Base-by-base conservation (phyloP, 495 filamentous ascomycete genomes). In the Polyplosphaeria fusca region DNA sequence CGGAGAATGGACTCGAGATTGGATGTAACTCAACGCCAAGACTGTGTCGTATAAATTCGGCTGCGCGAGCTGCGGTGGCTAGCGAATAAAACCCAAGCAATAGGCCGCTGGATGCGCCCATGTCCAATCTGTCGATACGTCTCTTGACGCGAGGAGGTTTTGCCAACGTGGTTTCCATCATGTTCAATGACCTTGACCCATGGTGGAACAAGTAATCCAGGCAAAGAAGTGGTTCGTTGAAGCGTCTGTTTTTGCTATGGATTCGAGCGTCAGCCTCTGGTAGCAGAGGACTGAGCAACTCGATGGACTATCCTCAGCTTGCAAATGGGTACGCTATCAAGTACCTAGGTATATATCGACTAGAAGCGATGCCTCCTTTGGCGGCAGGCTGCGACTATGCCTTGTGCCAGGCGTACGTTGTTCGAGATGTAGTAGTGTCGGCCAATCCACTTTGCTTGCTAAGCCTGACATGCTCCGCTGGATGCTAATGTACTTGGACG, bases 281-380 rank as follows among this genome's bases (percentile, higher is more conserved):
- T 45, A 47, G 30, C 44, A 51, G 41, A 40, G n/a, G 18, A 27
- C 44, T 46, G 40, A 23, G 18, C 35, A 44, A 32, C 61, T 61
- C 57, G 46, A 57, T 35, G 52, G 61, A 60, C 62, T 65, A 65
- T 41, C 52, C 62, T 61, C 52, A 47, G 47, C 47, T 61, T 52
- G 45, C 76, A 74, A 70, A 44, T 41, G 58, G 63, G 53, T 76
- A 74, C 78, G 79, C 77, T 83, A 82, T 81, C 74, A 82, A 81
- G 72, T 77, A 78, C 58, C 76, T 83, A 81, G 80, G 73, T 75
- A 77, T 63, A 76, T 81, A 81, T 80, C 79, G 77, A 82, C 74
- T 81, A 75, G 74, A 81, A 78, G 80, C 80, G 83, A 82, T 78
- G 76, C 79, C 80, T 39, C 47, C 58, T 23, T 16, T 52, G 60